Base-by-base conservation (phyloP, 371 early-diverging fungal species). In the Funneliformis caledonium region DNA sequence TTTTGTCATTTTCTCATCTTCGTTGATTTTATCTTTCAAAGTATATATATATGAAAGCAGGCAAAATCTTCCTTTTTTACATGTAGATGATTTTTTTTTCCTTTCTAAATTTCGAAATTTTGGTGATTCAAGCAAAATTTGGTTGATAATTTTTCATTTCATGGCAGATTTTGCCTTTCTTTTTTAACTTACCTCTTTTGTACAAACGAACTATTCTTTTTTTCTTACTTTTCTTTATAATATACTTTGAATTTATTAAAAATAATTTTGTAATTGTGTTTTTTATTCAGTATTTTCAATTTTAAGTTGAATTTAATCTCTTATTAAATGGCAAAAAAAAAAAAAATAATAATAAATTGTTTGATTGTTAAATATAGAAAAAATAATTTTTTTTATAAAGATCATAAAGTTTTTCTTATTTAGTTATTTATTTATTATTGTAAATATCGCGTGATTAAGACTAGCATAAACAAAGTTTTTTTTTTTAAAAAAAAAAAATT, bases 201-300 rank as follows among this genome's bases (percentile, higher is more conserved):
- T 62, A 62, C 64, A 62, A 62, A 62, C 26, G 64, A 62, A 62
- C 19, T 62, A 22, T 62, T 61, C 26, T 62, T 62, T 19, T 62
- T 62, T 62, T 26, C 33, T 62, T 62, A 62, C 26, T 62, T 52
- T 14, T 2, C 4, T 19, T 16, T 52, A 52, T 16, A 16, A 52
- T 52, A 52, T 52, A 52, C 56, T 52, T 14, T 50, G 50, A 50
- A 50, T 50, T 14, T 52, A 19, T 19, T 52, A 52, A 52, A 52
- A 52, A 52, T 52, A 52, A 52, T 52, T 47, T 52, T 52, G 19
- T 52, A 52, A 52, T 52, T 52, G 56, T 16, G 6, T 14, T 37
- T 37, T 37, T 37, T 26, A 26, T 26, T 26, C 52, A 52, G 14
- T 52, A 52, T 52, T 52, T 16, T 52, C 56, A 52, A 16, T 52